Conservation (phyloP, 139 green algal species). For the Protoeuglena noctilucae region DNA sequence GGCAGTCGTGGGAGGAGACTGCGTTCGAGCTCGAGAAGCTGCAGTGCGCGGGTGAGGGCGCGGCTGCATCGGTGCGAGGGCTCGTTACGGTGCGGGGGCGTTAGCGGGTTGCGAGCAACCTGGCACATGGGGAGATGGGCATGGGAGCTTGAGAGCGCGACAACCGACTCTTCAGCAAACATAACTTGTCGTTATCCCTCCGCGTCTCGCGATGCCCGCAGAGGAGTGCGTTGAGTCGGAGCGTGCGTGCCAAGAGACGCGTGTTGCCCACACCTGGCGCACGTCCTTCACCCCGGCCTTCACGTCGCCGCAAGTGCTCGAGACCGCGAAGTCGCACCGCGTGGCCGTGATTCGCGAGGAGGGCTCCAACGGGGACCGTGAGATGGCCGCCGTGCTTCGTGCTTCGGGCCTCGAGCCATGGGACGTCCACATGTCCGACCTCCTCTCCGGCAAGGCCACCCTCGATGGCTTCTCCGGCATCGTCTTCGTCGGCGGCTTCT, state of each 20-base stretch:
- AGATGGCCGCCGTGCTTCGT: slow-evolving; percentile 84
- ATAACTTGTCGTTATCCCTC: no score
- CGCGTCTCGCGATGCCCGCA: no score
- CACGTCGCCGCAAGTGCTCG: slow-evolving; percentile 46
- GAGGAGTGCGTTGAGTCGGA: slow-evolving; percentile 70
- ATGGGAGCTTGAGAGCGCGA: no score
- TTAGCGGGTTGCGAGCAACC: no score
- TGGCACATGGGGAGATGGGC: no score
- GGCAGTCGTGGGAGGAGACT: slow-evolving; percentile 86
- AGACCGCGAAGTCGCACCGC: slow-evolving; percentile 32
- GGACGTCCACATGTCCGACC: slow-evolving; percentile 94
- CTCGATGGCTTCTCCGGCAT: slow-evolving; percentile 73
- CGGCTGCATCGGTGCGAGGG: not conserved
- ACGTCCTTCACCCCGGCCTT: slow-evolving; percentile 59
- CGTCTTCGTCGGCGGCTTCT: slow-evolving; percentile 77
- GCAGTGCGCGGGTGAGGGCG: slow-evolving; percentile 18
- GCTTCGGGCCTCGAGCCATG: slow-evolving; percentile 82
- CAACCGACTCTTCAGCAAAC: no score
- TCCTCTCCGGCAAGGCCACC: slow-evolving; percentile 50
- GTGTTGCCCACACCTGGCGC: slow-evolving; percentile 56
- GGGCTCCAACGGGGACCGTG: slow-evolving; percentile 90
- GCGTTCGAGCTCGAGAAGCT: slow-evolving; percentile 79
- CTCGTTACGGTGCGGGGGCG: no score
- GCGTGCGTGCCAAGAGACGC: slow-evolving; percentile 27
- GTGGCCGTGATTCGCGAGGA: slow-evolving; percentile 92